These are phyloP conservation scores for Paraphaeosphaeria sporulosa DNA, from an alignment of 2,329 filamentous ascomycete genomes.

Conservation along the genomic window DNA sequence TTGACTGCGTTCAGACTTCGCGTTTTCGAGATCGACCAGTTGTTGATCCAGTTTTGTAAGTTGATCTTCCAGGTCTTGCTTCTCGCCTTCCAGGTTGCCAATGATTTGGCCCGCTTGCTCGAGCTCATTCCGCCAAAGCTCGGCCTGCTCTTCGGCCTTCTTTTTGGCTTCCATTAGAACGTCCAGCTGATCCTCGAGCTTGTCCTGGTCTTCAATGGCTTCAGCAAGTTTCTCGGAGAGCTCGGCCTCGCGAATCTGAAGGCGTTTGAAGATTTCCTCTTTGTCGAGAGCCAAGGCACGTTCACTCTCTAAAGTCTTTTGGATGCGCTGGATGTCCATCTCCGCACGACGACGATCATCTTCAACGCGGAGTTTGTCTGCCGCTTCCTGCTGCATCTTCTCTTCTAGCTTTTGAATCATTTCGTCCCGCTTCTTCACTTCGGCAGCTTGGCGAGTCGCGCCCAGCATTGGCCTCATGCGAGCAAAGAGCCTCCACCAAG, in stretches of 20 bases:
- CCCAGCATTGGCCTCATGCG: conserved; percentile 96
- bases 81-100: conserved; percentile 83
- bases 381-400: conserved; percentile 79
- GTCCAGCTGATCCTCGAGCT: conserved; percentile 91
- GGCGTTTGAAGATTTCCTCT: conserved; percentile 97
- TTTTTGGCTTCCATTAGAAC: conserved; percentile 88
- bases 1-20: conserved; percentile 75
- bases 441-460: conserved; percentile 86
- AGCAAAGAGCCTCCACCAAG: conserved; percentile 96
- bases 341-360: conserved; percentile 90
- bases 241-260: conserved; percentile 90
- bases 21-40: conserved; percentile 73
- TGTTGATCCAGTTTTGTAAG: conserved; percentile 74
- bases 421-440: conserved; percentile 94
- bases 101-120: conserved; percentile 93
- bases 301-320: conserved; percentile 94
- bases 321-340: conserved; percentile 84
- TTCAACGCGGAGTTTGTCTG: conserved; percentile 80
- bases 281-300: conserved; percentile 95
- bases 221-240: conserved; percentile 91
- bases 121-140: conserved; percentile 79
- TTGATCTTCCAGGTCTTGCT: conserved; percentile 73
- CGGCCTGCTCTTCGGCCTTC: conserved; percentile 83
- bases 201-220: conserved; percentile 92
- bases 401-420: conserved; percentile 87